Evolutionary conservation across 768 basidiomycete genomes (phyloP).

Genomic region (Xerocomus spinulosus): DNA sequence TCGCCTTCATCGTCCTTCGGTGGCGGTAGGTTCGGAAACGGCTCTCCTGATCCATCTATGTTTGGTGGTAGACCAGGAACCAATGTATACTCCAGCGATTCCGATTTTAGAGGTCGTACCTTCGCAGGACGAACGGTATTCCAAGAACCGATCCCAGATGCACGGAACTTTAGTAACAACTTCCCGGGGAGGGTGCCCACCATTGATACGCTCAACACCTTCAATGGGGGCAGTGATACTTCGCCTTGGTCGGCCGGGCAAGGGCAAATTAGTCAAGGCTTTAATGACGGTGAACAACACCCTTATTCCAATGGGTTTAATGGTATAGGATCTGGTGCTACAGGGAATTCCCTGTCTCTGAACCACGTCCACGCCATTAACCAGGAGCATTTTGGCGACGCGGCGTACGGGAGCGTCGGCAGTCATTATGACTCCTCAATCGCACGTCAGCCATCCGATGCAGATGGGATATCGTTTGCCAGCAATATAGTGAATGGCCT

Average conservation of each 20-base stretch:
- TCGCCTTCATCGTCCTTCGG: constrained; percentile 74
- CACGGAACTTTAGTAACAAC: constrained; percentile 33
- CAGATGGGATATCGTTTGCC: constrained; percentile 22
- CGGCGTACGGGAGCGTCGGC: constrained; percentile 20
- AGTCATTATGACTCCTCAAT: constrained; percentile 23
- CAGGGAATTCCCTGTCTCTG: constrained; percentile 16
- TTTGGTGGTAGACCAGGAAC: constrained; percentile 47
- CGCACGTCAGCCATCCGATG: constrained; percentile 20
- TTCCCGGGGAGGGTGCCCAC: constrained; percentile 30
- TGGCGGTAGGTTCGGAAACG: constrained; percentile 56
- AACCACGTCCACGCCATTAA: constrained; percentile 20
- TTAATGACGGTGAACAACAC: constrained; percentile 19
- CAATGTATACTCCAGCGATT: constrained; percentile 36
- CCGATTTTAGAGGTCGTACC: constrained; percentile 32
- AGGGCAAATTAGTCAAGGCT: constrained; percentile 18
- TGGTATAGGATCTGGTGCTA: constrained; percentile 14
- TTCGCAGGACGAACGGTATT: constrained; percentile 35
- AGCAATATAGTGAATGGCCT: constrained; percentile 14
- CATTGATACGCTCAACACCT: constrained; percentile 38
- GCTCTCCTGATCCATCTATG: constrained; percentile 63
- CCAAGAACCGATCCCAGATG: constrained; percentile 40
- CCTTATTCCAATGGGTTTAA: constrained; percentile 26
- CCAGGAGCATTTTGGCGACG: constrained; percentile 27
- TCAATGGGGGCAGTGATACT: constrained; percentile 28
- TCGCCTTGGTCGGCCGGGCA: constrained; percentile 35